phyloP scores from a whole-genome alignment of 306 rosid genomes.

The Carpinus viminea region DNA sequence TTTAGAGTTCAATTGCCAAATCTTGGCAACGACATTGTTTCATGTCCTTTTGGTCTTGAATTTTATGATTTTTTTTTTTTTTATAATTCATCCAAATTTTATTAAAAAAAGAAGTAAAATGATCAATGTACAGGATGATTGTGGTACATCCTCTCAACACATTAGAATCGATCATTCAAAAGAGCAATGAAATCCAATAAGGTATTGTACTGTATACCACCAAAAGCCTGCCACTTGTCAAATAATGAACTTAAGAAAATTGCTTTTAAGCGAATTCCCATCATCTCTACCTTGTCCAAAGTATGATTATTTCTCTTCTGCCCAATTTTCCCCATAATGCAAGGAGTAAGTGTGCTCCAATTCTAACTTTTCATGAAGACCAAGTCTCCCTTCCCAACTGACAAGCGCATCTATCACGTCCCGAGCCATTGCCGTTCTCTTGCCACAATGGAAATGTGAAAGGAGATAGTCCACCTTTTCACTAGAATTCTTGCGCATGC shows the following conservation, averaged over 20 bases:
- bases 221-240: not conserved
- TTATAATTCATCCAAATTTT: not conserved
- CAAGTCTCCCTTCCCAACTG: not conserved
- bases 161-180: not conserved
- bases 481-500: not conserved
- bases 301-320: not conserved
- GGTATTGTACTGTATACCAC: not conserved
- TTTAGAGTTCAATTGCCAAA: not conserved
- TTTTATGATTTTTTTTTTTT: not conserved
- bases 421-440: not conserved
- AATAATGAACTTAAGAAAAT: not conserved
- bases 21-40: not conserved
- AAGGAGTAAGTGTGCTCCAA: not conserved
- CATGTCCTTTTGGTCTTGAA: not conserved
- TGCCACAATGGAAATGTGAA: not conserved
- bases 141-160: not conserved
- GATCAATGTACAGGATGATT: not conserved
- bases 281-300: not conserved
- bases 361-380: not conserved
- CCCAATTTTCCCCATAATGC: not conserved
- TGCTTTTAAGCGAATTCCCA: not conserved
- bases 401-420: not conserved
- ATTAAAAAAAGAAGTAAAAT: too few relatives aligned
- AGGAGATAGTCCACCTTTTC: not conserved
- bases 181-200: not conserved